Evolutionary conservation across 208 protist species (phyloP), one percentile per base, ranked within the genome.

Genomic region (Trypanosoma brucei): DNA sequence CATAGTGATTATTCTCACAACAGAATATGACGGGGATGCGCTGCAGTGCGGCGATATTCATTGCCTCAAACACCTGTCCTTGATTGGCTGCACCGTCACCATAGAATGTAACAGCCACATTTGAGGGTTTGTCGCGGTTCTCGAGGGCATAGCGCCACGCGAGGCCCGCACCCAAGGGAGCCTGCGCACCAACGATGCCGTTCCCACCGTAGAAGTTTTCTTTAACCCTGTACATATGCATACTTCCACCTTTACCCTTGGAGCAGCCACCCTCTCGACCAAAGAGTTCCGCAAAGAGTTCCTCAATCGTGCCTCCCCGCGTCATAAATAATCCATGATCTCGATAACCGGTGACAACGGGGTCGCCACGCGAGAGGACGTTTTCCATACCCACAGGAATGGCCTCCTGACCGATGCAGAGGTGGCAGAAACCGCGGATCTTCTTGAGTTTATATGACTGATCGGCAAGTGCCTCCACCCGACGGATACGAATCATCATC

Each of bases 1-100:
- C 97, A 76, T 97, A 99, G 57, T 97, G 79, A 80, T 99, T 99
- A 86, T 99, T 99, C 80, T 99, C 98, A 78, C 94, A 93, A 1
- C 97, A 79, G 70, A 98, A 99, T 59, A 99, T 92, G 42, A 86
- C 65, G 53, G 98, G 98, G 53, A 99, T 83, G 72, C 98, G 94
- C 92, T 98, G 98, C n/a, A 99, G 80, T 31, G 84, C 84, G 22
- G 97, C 96, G 84, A 99, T 98, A 83, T 99, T 99, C 83, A 96
- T 97, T 4, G 96, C 89, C 88, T 99, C 98, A 79, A 95, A 99
- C 2, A 99, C 66, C 85, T 99, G 98, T 33, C 98, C 98, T 84
- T 96, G 88, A 78, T 99, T 99, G 67, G 98, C 92, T 9, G 98
- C 98, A 70, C 98, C 98, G 66, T 99, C 98, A 59, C 98, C 98